phyloP scores from a whole-genome alignment of 768 basidiomycete genomes.

The Suillus lakei region DNA sequence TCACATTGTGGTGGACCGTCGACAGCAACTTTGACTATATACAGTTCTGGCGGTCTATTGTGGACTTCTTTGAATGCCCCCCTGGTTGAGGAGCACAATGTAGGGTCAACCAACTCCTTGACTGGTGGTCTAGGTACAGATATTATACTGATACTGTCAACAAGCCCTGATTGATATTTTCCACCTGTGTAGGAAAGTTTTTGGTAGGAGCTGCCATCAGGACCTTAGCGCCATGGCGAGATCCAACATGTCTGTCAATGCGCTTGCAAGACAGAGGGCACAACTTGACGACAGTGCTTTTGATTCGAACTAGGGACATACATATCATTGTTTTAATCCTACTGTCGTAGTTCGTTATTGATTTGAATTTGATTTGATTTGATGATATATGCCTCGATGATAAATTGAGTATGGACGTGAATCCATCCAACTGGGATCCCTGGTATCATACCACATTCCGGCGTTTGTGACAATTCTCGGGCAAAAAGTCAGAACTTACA shows the following conservation, averaged over 20 bases:
- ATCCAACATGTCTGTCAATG: background rate
- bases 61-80: conserved; percentile 30
- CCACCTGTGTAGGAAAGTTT: background rate
- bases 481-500: too few relatives aligned
- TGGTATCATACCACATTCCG: too few relatives aligned
- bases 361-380: too few relatives aligned
- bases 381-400: too few relatives aligned
- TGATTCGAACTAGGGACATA: too few relatives aligned
- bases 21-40: conserved; percentile 24
- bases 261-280: background rate
- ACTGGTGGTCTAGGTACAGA: conserved; percentile 8
- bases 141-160: background rate
- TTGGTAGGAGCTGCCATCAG: background rate
- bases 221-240: background rate
- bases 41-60: conserved; percentile 26
- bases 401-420: too few relatives aligned
- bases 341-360: too few relatives aligned
- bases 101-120: background rate
- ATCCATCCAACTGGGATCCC: too few relatives aligned
- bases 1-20: conserved; percentile 9
- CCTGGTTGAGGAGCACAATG: conserved; percentile 10
- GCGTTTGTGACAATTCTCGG: too few relatives aligned
- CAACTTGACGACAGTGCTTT: background rate
- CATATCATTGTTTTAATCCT: too few relatives aligned
- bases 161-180: too few relatives aligned